These are phyloP conservation scores for Argentina anserina DNA, from an alignment of 306 rosid genomes.

Conservation along the genomic window DNA sequence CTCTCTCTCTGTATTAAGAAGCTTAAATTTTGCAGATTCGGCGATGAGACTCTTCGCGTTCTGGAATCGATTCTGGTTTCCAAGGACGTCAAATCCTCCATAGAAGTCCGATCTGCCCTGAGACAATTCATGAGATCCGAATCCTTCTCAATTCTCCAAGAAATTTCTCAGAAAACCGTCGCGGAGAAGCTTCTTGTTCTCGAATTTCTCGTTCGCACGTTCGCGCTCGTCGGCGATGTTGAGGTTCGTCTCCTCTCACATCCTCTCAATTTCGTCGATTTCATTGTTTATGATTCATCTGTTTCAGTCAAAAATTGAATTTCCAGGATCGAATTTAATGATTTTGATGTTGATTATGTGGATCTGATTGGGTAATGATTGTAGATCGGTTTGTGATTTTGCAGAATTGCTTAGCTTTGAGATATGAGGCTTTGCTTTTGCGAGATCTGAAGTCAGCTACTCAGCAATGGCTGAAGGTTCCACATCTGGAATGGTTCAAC, in stretches of 20 bases:
- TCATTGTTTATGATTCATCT: too few species aligned
- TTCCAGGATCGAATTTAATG: background rate
- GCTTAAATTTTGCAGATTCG: constrained; percentile 36
- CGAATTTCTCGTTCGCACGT: constrained; percentile 68
- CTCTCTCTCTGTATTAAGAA: background rate
- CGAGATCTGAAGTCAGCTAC: constrained; percentile 50
- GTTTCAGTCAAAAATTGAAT: background rate
- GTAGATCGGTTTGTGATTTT: constrained; percentile 5
- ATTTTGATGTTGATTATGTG: background rate
- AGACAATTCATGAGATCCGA: constrained; percentile 49
- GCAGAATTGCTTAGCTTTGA: constrained; percentile 84
- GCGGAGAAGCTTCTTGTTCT: constrained; percentile 62
- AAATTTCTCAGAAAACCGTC: constrained; percentile 40
- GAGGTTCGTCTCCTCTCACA: constrained; percentile 39
- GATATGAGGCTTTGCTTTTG: constrained; percentile 78
- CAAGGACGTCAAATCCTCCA: constrained; percentile 50
- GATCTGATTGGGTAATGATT: background rate
- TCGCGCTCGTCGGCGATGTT: constrained; percentile 62
- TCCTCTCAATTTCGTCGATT: background rate
- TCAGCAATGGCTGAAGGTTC: constrained; percentile 53
- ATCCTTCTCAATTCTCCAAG: constrained; percentile 41
- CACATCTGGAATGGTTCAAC: constrained; percentile 56
- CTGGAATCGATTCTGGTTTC: constrained; percentile 51
- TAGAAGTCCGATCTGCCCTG: constrained; percentile 44
- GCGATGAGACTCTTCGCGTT: constrained; percentile 41